A percentile compares a stretch with the other conserved stretches of the same genome.
Evolutionary conservation across 768 basidiomycete species (phyloP).

Genomic region (Kwoniella europaea): DNA sequence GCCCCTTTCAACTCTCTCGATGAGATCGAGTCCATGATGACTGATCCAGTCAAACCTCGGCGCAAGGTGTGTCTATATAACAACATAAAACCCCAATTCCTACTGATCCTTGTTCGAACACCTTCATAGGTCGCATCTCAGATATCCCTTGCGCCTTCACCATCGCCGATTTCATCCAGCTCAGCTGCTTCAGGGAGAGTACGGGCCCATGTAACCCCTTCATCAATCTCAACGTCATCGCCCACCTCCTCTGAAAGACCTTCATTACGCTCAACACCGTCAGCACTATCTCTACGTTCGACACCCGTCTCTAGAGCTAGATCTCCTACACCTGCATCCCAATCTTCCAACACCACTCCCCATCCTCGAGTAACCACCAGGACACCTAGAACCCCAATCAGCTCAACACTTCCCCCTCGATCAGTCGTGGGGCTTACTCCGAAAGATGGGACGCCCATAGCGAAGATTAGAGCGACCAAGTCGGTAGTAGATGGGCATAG

Average conservation of each 20-base stretch:
- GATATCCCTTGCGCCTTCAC: constrained; percentile 23
- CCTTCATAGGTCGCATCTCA: constrained; percentile 3
- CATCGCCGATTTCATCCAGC: constrained; percentile 3
- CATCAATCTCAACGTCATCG: constrained; percentile 6
- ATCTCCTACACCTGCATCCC: constrained; percentile 21
- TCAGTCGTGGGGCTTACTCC: background rate
- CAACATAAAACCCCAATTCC: background rate
- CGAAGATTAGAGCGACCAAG: constrained; percentile 13
- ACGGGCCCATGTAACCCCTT: constrained; percentile 12
- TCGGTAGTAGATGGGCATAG: constrained; percentile 7
- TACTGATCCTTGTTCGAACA: background rate
- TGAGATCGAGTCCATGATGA: constrained; percentile 5
- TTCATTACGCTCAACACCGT: constrained; percentile 16
- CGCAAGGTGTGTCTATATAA: constrained; percentile 22
- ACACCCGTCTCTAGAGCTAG: constrained; percentile 15
- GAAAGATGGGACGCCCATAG: constrained; percentile 11
- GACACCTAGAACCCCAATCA: constrained; percentile 6
- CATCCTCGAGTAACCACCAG: constrained; percentile 5
- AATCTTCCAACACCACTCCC: background rate
- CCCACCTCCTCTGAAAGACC: constrained; percentile 8
- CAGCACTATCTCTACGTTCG: constrained; percentile 9
- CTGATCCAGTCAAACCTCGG: constrained; percentile 25
- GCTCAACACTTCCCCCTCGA: background rate
- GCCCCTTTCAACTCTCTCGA: background rate
- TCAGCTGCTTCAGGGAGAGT: background rate